Percentiles rank a stretch among this genome's conserved stretches.
These are phyloP conservation scores for Physcomitrellopsis africana DNA, from an alignment of 225 moss, liverwort and hornwort species.

Conservation along the genomic window DNA sequence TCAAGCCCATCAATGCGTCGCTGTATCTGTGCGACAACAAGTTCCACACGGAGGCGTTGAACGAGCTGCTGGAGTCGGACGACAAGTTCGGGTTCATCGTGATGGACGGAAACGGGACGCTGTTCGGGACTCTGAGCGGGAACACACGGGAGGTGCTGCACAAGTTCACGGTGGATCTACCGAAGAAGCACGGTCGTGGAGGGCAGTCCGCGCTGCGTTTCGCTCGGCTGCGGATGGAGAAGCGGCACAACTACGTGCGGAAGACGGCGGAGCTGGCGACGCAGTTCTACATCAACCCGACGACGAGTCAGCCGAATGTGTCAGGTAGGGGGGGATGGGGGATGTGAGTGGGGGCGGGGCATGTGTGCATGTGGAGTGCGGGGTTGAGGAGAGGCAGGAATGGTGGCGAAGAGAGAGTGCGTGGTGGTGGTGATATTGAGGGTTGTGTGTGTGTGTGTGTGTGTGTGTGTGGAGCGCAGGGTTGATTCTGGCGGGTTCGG, in stretches of 20 bases:
- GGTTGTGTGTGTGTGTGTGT: constrained; percentile 27
- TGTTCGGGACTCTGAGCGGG: constrained; percentile 91
- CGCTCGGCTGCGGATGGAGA: constrained; percentile 92
- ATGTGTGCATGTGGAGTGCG: neutral
- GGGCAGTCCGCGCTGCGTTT: constrained; percentile 94
- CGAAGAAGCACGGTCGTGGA: constrained; percentile 97
- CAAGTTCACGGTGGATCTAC: constrained; percentile 95
- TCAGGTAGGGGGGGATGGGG: constrained; percentile 41
- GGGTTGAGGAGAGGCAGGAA: neutral
- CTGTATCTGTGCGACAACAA: constrained; percentile 92
- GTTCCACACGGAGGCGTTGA: constrained; percentile 94
- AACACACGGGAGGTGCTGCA: constrained; percentile 92
- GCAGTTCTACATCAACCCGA: constrained; percentile 89
- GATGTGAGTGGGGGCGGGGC: neutral
- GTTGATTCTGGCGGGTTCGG: constrained; percentile 86
- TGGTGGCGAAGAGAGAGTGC: neutral
- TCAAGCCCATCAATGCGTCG: constrained; percentile 93
- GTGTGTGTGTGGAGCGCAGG: constrained; percentile 45
- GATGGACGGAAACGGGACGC: constrained; percentile 94
- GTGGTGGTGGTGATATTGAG: neutral
- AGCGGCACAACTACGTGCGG: constrained; percentile 96
- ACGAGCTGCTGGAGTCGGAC: constrained; percentile 90
- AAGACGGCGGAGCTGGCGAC: constrained; percentile 92
- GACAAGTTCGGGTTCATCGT: constrained; percentile 98
- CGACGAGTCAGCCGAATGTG: constrained; percentile 94